These are phyloP conservation scores for Marsdenia floribunda DNA, from an alignment of 257 asterid genomes.

Conservation along the genomic window DNA sequence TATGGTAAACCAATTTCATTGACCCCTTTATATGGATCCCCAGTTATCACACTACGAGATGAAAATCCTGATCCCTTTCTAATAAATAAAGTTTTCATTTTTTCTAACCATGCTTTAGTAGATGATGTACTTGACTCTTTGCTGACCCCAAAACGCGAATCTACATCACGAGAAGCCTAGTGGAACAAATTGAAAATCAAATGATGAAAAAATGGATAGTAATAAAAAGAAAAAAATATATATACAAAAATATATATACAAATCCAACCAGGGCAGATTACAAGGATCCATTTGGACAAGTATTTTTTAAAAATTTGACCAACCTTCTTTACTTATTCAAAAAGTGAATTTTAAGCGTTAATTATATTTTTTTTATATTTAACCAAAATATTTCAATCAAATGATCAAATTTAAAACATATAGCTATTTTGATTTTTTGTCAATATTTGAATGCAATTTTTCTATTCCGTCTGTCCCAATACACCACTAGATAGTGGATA, in stretches of 20 bases:
- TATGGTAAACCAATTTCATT: conserved; percentile 85
- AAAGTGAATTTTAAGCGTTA: too few species aligned
- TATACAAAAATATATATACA: too few species aligned
- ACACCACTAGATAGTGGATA: too few species aligned
- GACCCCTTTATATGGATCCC: conserved; percentile 88
- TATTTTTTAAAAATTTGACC: too few species aligned
- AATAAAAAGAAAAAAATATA: not conserved
- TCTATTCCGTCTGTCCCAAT: too few species aligned
- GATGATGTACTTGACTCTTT: conserved; percentile 67
- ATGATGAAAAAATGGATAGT: not conserved
- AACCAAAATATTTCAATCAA: too few species aligned
- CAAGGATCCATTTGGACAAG: too few species aligned
- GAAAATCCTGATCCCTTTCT: conserved; percentile 99
- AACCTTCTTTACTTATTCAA: too few species aligned
- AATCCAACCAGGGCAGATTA: not conserved
- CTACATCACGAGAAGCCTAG: conserved; percentile 95
- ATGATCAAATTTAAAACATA: too few species aligned
- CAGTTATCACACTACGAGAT: conserved; percentile 93
- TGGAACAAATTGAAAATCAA: not conserved
- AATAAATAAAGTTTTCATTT: conserved; percentile 91
- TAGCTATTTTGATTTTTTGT: too few species aligned
- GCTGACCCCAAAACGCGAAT: conserved; percentile 67
- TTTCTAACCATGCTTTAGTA: conserved; percentile 95
- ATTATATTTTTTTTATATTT: too few species aligned
- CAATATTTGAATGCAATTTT: too few species aligned